phyloP scores from a whole-genome alignment of 2,329 filamentous ascomycete genomes.

The Metarhizium anisopliae region DNA sequence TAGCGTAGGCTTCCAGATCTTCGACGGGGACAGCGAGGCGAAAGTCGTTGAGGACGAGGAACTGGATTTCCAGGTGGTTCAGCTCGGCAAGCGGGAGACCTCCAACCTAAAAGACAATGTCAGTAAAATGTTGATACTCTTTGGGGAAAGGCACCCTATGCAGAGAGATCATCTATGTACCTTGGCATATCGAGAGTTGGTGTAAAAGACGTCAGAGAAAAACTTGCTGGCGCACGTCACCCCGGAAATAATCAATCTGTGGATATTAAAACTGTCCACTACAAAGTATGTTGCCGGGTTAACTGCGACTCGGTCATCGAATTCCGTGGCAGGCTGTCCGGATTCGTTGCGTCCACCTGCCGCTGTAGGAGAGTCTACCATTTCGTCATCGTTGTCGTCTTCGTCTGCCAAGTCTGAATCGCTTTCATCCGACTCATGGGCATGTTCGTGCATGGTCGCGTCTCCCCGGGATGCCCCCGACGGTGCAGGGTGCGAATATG shows the following conservation, averaged over 20 bases:
- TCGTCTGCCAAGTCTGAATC: constrained; percentile 44
- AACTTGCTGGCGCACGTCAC: constrained; percentile 99
- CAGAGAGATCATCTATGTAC: constrained; percentile 45
- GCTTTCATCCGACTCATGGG: constrained; percentile 30
- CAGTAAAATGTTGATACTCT: background rate
- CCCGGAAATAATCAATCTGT: constrained; percentile 89
- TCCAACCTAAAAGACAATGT: constrained; percentile 59
- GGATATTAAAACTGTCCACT: constrained; percentile 98
- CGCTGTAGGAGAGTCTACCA: constrained; percentile 20
- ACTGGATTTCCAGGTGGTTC: constrained; percentile 94
- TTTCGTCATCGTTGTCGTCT: constrained; percentile 27
- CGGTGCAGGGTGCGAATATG: constrained; percentile 8
- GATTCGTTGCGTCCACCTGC: constrained; percentile 13
- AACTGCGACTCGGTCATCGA: constrained; percentile 15
- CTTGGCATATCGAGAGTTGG: constrained; percentile 98
- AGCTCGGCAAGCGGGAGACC: constrained; percentile 85
- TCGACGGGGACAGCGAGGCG: constrained; percentile 86
- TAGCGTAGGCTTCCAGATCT: constrained; percentile 93
- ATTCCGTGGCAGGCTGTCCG: constrained; percentile 11
- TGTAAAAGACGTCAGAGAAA: constrained; percentile 98
- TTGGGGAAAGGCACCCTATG: background rate
- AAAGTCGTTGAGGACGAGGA: constrained; percentile 92
- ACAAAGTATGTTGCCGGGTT: constrained; percentile 62
- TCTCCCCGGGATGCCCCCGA: constrained; percentile 15
- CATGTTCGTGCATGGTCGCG: constrained; percentile 19